Evolutionary conservation across 2,329 filamentous ascomycete species (phyloP), one percentile per base, ranked within the genome.

Genomic region (Nigrospora oryzae): DNA sequence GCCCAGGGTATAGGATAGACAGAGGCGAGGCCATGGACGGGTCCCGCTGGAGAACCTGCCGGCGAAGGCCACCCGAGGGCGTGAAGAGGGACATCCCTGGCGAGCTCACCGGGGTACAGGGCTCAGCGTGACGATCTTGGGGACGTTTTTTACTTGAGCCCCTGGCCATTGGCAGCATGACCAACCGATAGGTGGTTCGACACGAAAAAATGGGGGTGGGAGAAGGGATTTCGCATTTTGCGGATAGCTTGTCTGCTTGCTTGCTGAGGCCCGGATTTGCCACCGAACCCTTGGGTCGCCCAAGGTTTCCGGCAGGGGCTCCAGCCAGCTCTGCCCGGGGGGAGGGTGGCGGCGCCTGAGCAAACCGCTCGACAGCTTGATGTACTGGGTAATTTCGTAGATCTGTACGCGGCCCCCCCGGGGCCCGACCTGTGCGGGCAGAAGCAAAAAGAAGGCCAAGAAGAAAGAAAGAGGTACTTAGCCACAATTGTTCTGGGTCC

Each of bases 401-500:
- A 28, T 23, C 23, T 28, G 23, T 10, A 28, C 7, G 5, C 23
- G 5, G 23, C 8, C 5, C 23, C 23, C 23, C 23, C 23, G 23
- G n/a, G 23, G 5, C 23, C 23, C 23, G 23, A 28, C 23, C 23
- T 6, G 23, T 28, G 23, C 23, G 23, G 8, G 23, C 23, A 28
- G 23, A 28, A 28, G 23, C 5, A 28, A 28, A 28, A 28, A 28
- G 23, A 28, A 28, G 23, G 23, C 23, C 23, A 28, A 28, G 23
- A 28, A 28, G 23, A 28, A 28, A 28, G 23, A 28, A 39, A 44
- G 37, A 42, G 46, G 45, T 45, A 47, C 56, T 52, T 57, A 59
- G 58, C 58, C 58, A 59, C 58, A 60, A 56, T 57, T 30, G 53
- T 49, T 59, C 58, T 59, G 50, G 58, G 52, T 57, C 49, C 46